phyloP scores from a whole-genome alignment of 306 rosid species.

The Cyamopsis tetragonoloba region DNA sequence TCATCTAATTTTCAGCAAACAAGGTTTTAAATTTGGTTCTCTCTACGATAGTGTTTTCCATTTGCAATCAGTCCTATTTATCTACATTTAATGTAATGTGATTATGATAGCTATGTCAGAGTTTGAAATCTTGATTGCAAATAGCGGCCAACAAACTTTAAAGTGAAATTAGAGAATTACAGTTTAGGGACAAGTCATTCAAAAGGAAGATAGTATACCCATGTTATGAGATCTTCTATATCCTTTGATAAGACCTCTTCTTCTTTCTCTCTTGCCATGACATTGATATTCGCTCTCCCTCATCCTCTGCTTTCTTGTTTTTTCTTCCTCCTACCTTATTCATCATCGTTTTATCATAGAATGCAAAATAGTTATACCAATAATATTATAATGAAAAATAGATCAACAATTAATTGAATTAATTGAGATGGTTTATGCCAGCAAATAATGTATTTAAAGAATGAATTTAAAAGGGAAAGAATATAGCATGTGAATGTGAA shows the following conservation, averaged over 20 bases:
- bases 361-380: neutral
- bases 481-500: too few relatives aligned
- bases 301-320: neutral
- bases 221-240: slow-evolving; percentile 21
- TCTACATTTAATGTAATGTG: too few relatives aligned
- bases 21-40: too few relatives aligned
- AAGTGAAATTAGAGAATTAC: too few relatives aligned
- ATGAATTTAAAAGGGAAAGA: too few relatives aligned
- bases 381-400: neutral
- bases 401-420: neutral
- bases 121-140: too few relatives aligned
- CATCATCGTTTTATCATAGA: neutral
- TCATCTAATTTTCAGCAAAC: too few relatives aligned
- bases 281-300: neutral
- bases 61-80: too few relatives aligned
- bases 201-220: slow-evolving; percentile 21
- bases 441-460: neutral
- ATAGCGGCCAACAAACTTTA: neutral
- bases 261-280: slow-evolving; percentile 15
- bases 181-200: neutral
- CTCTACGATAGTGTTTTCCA: too few relatives aligned
- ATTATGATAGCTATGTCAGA: too few relatives aligned
- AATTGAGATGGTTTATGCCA: neutral
- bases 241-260: slow-evolving; percentile 31
- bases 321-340: neutral